Evolutionary conservation across 768 basidiomycete species (phyloP).

Genomic region (Lactarius tabidus): DNA sequence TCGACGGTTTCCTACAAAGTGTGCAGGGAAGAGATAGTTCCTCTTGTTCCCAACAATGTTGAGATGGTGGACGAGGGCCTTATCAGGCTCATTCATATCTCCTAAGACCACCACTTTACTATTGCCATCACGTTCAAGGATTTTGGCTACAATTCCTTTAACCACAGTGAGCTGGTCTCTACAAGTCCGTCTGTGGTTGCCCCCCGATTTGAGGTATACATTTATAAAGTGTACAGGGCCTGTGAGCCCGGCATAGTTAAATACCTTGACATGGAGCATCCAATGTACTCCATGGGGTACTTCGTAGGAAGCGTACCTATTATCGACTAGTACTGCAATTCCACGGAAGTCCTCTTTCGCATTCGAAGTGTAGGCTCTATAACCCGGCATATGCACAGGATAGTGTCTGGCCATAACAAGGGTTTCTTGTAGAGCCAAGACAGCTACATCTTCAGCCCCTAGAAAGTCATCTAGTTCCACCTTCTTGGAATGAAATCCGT

Average conservation of each 20-base stretch:
- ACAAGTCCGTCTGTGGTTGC: background rate
- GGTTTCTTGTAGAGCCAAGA: background rate
- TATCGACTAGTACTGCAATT: background rate
- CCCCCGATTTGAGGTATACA: slow-evolving; percentile 1
- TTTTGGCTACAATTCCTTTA: background rate
- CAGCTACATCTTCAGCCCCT: background rate
- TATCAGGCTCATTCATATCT: background rate
- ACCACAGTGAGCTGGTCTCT: background rate
- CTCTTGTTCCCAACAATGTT: background rate
- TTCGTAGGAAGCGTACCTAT: background rate
- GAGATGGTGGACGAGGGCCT: background rate
- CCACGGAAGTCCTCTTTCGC: background rate
- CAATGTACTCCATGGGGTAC: slow-evolving; percentile 1
- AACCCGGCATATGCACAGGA: background rate
- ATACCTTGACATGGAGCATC: background rate
- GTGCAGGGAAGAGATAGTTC: background rate
- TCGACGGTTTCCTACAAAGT: background rate
- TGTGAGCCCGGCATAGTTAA: background rate
- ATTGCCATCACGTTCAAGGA: background rate
- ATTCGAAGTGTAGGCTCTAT: background rate
- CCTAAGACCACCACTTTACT: background rate
- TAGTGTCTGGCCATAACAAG: background rate
- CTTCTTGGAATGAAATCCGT: background rate
- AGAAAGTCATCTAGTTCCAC: background rate
- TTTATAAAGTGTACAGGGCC: background rate